Percentiles rank a stretch among this genome's conserved stretches.
These are phyloP conservation scores for Picea sitchensis DNA, from an alignment of 75 land plant species.

Conservation along the genomic window DNA sequence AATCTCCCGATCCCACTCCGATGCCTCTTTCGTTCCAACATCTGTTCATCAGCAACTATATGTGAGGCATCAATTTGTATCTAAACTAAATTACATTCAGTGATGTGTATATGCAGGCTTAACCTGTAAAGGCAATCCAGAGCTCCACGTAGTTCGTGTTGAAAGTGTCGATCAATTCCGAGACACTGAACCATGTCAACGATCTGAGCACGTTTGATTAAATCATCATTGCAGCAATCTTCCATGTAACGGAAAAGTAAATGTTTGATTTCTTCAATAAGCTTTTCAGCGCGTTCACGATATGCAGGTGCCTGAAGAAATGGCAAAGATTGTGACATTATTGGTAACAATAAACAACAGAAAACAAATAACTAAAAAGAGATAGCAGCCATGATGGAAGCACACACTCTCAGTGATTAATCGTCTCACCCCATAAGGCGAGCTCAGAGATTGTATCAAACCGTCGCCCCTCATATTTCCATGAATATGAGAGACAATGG, in stretches of 20 bases:
- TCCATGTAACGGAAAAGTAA: background rate
- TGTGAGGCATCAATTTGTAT: too few species aligned
- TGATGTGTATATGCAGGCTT: background rate
- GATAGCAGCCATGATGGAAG: too few species aligned
- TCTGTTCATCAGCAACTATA: background rate
- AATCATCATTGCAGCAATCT: background rate
- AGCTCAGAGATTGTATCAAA: too few species aligned
- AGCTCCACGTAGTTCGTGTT: background rate
- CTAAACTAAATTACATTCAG: background rate
- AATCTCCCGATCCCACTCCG: background rate
- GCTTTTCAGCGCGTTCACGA: background rate
- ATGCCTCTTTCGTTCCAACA: background rate
- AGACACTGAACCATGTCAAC: background rate
- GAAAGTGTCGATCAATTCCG: conserved; percentile 1
- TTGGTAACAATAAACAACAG: too few species aligned
- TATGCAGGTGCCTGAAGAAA: background rate
- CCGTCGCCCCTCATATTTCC: too few species aligned
- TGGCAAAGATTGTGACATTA: too few species aligned
- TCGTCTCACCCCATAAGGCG: too few species aligned
- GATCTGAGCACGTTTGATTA: background rate
- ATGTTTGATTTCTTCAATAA: background rate
- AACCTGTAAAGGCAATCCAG: background rate
- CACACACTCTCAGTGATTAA: too few species aligned
- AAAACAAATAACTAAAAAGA: too few species aligned
- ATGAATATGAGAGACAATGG: too few species aligned